These are phyloP conservation scores for Pseudogymnoascus sp. DNA, from an alignment of 2,329 filamentous ascomycete species.

Conservation along the genomic window DNA sequence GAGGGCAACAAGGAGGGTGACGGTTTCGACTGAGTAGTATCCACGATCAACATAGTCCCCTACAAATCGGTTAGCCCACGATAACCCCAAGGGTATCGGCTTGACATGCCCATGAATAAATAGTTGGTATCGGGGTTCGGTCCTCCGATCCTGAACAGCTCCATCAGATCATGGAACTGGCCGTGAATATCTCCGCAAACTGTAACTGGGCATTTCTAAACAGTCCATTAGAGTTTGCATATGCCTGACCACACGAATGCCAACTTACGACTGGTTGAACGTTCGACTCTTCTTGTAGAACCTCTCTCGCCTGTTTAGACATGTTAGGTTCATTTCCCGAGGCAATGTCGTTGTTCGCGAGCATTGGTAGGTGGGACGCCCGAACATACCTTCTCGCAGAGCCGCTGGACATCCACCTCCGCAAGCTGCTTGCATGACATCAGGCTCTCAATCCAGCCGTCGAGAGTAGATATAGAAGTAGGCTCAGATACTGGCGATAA, in stretches of 20 bases:
- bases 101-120: constrained; percentile 76
- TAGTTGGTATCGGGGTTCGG: constrained; percentile 95
- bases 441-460: constrained; percentile 97
- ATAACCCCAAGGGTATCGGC: not conserved
- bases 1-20: constrained; percentile 86
- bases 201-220: constrained; percentile 7
- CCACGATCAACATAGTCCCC: constrained; percentile 96
- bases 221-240: not conserved
- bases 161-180: constrained; percentile 95
- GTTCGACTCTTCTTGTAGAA: constrained; percentile 95
- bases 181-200: constrained; percentile 94
- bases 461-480: constrained; percentile 81
- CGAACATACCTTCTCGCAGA: constrained; percentile 85
- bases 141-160: constrained; percentile 86
- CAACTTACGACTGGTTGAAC: constrained; percentile 89
- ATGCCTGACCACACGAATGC: not conserved
- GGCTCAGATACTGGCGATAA: constrained; percentile 72
- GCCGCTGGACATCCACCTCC: constrained; percentile 86
- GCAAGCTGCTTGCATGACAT: constrained; percentile 98
- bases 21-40: constrained; percentile 96
- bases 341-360: not conserved
- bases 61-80: constrained; percentile 28
- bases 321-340: not conserved
- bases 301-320: constrained; percentile 69
- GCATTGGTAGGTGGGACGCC: not conserved